Percentiles rank a stretch among this genome's conserved stretches.
Evolutionary conservation across 257 asterid species (phyloP).

Genomic region (Verbascum thapsus): DNA sequence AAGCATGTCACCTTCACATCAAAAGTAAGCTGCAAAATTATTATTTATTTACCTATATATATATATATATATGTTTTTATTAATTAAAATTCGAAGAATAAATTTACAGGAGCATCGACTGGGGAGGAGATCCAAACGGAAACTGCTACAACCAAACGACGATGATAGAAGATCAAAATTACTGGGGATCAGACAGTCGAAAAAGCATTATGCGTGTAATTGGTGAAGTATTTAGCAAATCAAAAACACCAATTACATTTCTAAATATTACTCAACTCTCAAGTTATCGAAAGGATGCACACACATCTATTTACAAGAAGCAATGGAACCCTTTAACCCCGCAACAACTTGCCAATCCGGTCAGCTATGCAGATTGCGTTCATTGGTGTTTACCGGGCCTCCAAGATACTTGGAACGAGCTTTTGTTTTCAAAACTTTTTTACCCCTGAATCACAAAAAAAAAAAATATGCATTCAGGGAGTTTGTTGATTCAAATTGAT

Average conservation of each 20-base stretch:
- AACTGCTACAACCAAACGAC: conserved; percentile 65
- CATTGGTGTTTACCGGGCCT: conserved; percentile 81
- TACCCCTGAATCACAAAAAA: conserved; percentile 36
- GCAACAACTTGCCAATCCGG: conserved; percentile 53
- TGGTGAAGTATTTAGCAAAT: conserved; percentile 36
- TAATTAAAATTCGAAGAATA: no score
- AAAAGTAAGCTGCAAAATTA: conserved; percentile 44
- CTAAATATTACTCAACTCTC: conserved; percentile 68
- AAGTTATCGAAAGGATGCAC: conserved; percentile 69
- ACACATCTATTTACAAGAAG: conserved; percentile 66
- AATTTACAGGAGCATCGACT: conserved; percentile 47
- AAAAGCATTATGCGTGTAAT: conserved; percentile 50
- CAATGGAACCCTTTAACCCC: conserved; percentile 55
- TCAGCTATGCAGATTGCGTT: conserved; percentile 60
- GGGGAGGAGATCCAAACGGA: conserved; percentile 58
- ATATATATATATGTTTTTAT: no score
- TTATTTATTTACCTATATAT: no score
- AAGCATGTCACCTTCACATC: conserved; percentile 72
- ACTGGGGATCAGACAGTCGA: conserved; percentile 57
- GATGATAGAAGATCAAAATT: conserved; percentile 40
- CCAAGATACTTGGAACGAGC: conserved; percentile 74
- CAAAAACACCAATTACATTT: conserved; percentile 47
- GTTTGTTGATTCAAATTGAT: not conserved
- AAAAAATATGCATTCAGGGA: not conserved
- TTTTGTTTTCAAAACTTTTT: conserved; percentile 52